A percentile compares a stretch with the other conserved stretches of the same genome.
phyloP scores from a whole-genome alignment of 2,329 filamentous ascomycete genomes.

The Phaeosphaeria sp. region DNA sequence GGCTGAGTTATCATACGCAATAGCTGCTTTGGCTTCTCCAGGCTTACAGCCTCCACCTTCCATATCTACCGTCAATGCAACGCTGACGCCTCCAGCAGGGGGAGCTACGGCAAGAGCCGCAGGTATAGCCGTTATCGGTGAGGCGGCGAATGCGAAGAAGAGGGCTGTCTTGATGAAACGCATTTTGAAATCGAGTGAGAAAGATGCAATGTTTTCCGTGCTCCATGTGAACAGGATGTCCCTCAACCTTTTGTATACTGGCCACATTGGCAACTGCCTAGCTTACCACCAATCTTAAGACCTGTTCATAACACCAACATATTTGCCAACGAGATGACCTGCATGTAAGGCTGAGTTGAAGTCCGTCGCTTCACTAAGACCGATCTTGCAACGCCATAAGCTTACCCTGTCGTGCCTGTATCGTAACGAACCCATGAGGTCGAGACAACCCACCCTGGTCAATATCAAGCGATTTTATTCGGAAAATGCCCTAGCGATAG shows the following conservation, averaged over 20 bases:
- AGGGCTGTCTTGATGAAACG: background rate
- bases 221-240: background rate
- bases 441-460: background rate
- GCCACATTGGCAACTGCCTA: background rate
- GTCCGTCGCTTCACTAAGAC: background rate
- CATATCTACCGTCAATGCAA: slow-evolving; percentile 26
- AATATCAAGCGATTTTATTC: background rate
- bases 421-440: background rate
- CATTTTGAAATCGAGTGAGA: background rate
- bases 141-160: background rate
- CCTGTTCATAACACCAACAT: background rate
- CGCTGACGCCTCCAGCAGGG: slow-evolving; percentile 17
- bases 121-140: slow-evolving; percentile 1
- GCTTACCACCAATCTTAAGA: background rate
- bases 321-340: background rate
- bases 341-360: slow-evolving; percentile 2
- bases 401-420: background rate
- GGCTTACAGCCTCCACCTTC: slow-evolving; percentile 31
- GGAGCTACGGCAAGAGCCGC: slow-evolving; percentile 9
- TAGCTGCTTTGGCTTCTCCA: slow-evolving; percentile 25
- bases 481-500: background rate
- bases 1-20: slow-evolving; percentile 28
- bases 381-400: background rate
- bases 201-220: background rate
- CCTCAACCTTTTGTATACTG: background rate